phyloP scores from a whole-genome alignment of 768 basidiomycete genomes.

The Boletus sensibilis region DNA sequence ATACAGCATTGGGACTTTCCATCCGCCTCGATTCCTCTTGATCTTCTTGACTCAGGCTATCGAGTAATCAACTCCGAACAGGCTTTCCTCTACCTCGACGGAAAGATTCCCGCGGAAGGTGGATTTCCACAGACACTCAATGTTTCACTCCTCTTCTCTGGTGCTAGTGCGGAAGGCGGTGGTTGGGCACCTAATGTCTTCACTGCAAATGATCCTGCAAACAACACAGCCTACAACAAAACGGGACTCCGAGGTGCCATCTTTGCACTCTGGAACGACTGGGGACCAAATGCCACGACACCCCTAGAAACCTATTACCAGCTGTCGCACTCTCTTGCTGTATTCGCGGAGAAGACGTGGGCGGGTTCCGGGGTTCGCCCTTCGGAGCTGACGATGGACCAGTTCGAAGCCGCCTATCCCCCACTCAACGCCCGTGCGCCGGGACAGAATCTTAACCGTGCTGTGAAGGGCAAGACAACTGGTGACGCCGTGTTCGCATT shows the following conservation, averaged over 20 bases:
- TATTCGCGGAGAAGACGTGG: conserved; percentile 45
- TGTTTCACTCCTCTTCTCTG: conserved; percentile 31
- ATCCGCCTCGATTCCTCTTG: conserved; percentile 31
- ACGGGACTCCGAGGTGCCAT: conserved; percentile 34
- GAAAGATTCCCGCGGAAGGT: conserved; percentile 34
- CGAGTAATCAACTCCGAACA: conserved; percentile 38
- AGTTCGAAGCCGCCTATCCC: conserved; percentile 39
- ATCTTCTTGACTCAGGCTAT: conserved; percentile 36
- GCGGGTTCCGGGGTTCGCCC: conserved; percentile 38
- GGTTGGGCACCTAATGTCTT: conserved; percentile 42
- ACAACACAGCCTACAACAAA: conserved; percentile 33
- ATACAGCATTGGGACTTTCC: conserved; percentile 47
- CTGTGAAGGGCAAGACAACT: conserved; percentile 25
- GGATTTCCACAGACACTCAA: conserved; percentile 36
- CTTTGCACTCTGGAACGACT: conserved; percentile 44
- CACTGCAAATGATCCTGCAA: conserved; percentile 25
- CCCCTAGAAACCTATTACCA: conserved; percentile 45
- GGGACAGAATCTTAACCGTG: conserved; percentile 45
- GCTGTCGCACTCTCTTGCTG: conserved; percentile 39
- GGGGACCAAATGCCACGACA: conserved; percentile 47
- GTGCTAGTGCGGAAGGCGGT: conserved; percentile 24
- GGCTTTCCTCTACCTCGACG: conserved; percentile 38
- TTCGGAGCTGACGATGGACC: conserved; percentile 33
- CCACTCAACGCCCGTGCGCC: conserved; percentile 40
- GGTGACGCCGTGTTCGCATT: conserved; percentile 34